phyloP scores from a whole-genome alignment of 176 grass and related monocot species.

The Tillandsia fasciculata region DNA sequence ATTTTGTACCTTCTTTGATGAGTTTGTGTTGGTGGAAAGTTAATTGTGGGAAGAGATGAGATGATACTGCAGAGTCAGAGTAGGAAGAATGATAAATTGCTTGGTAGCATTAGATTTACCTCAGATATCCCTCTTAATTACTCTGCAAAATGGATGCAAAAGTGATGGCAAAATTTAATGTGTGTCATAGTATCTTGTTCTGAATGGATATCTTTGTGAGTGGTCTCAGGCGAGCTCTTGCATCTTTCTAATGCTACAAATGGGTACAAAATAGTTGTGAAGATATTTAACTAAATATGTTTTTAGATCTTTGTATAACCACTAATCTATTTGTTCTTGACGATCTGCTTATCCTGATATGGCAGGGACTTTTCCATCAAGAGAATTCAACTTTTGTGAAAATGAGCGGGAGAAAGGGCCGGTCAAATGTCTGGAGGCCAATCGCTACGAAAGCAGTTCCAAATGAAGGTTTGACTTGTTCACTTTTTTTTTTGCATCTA shows the following conservation, averaged over 20 bases:
- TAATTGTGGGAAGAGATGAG: not conserved
- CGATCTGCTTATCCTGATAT: not conserved
- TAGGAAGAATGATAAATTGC: too few relatives aligned
- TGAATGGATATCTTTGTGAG: too few relatives aligned
- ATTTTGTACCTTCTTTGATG: not conserved
- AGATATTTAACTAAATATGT: not conserved
- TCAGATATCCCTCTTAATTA: too few relatives aligned
- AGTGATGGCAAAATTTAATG: too few relatives aligned
- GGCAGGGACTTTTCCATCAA: constrained; percentile 24
- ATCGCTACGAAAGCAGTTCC: constrained; percentile 6
- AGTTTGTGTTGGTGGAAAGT: not conserved
- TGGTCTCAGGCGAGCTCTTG: too few relatives aligned
- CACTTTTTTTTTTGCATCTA: not conserved
- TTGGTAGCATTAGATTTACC: too few relatives aligned
- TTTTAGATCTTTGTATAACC: not conserved
- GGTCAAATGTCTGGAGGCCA: constrained; percentile 15
- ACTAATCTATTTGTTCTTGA: too few relatives aligned
- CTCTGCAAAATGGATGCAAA: too few relatives aligned
- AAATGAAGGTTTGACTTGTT: constrained; percentile 27
- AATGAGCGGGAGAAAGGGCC: constrained; percentile 29
- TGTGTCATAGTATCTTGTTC: too few relatives aligned
- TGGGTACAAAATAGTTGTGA: too few relatives aligned
- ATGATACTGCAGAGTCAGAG: too few relatives aligned
- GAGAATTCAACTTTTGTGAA: constrained; percentile 18
- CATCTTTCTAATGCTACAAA: too few relatives aligned